Evolutionary conservation across 2,329 filamentous ascomycete species (phyloP).

Genomic region (Talaromyces verruculosus): DNA sequence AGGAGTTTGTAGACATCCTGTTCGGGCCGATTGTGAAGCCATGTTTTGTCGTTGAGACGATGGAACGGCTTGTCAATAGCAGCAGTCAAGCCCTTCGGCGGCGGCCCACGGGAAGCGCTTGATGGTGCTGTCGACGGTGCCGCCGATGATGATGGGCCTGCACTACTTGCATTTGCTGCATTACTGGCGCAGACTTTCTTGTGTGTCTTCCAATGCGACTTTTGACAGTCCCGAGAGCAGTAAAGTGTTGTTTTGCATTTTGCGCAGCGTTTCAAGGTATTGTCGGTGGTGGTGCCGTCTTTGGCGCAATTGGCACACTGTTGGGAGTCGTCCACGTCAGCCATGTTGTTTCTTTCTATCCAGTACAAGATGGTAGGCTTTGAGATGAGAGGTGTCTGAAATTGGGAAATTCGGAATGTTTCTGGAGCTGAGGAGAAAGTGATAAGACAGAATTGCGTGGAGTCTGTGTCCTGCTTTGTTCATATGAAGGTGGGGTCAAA

Average conservation of each 20-base stretch:
- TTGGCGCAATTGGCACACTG: background rate
- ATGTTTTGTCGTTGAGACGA: constrained; percentile 25
- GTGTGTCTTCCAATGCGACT: constrained; percentile 53
- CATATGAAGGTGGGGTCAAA: background rate
- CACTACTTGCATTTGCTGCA: constrained; percentile 19
- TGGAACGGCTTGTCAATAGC: background rate
- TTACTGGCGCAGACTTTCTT: constrained; percentile 45
- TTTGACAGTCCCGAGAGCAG: constrained; percentile 56
- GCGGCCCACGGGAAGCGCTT: background rate
- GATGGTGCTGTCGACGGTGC: background rate
- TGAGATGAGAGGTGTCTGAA: background rate
- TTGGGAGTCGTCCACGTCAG: background rate
- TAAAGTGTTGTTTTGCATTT: constrained; percentile 51
- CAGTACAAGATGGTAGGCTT: background rate
- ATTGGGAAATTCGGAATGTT: background rate
- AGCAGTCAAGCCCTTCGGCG: background rate
- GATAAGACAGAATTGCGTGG: background rate
- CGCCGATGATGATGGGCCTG: background rate
- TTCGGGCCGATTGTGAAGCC: constrained; percentile 47
- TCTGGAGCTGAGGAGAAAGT: background rate
- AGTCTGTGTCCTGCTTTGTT: background rate
- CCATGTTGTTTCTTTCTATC: background rate
- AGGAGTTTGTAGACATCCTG: constrained; percentile 49
- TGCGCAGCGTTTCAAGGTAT: constrained; percentile 40
- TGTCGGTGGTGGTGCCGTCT: background rate